A percentile compares a stretch with the other conserved stretches of the same genome.
Evolutionary conservation across 2,329 filamentous ascomycete genomes (phyloP).

Genomic region (Bretziella fagacearum): DNA sequence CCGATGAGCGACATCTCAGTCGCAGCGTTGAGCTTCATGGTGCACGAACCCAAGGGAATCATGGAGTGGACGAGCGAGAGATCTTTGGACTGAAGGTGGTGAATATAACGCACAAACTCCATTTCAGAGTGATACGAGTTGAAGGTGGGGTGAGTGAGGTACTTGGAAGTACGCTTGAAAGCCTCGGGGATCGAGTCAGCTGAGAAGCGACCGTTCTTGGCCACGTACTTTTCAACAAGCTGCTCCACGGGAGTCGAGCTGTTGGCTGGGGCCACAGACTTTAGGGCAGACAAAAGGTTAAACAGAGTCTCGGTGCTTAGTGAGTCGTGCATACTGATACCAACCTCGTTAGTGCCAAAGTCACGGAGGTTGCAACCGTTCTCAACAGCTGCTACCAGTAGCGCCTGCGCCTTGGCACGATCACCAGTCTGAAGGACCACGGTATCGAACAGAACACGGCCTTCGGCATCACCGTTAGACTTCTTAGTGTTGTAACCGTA

Average conservation of each 20-base stretch:
- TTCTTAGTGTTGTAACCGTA: slow-evolving; percentile 48
- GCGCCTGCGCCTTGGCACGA: slow-evolving; percentile 27
- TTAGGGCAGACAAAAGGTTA: slow-evolving; percentile 26
- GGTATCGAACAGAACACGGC: slow-evolving; percentile 59
- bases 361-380: slow-evolving; percentile 19
- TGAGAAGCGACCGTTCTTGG: slow-evolving; percentile 10
- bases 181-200: slow-evolving; percentile 30
- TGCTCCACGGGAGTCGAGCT: slow-evolving; percentile 15
- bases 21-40: slow-evolving; percentile 94
- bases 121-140: slow-evolving; percentile 92
- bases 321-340: slow-evolving; percentile 21
- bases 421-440: slow-evolving; percentile 44
- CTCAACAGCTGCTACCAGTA: slow-evolving; percentile 8
- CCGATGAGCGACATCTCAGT: slow-evolving; percentile 84
- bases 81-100: slow-evolving; percentile 86
- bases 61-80: slow-evolving; percentile 89
- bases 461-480: slow-evolving; percentile 37
- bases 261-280: slow-evolving; percentile 18
- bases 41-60: slow-evolving; percentile 93
- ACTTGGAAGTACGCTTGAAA: slow-evolving; percentile 55
- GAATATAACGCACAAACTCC: slow-evolving; percentile 81
- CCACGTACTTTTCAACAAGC: slow-evolving; percentile 17
- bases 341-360: slow-evolving; percentile 20
- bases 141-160: slow-evolving; percentile 82
- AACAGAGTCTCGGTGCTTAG: slow-evolving; percentile 26